Evolutionary conservation across 306 rosid species (phyloP).

Genomic region (Prunus salicina): DNA sequence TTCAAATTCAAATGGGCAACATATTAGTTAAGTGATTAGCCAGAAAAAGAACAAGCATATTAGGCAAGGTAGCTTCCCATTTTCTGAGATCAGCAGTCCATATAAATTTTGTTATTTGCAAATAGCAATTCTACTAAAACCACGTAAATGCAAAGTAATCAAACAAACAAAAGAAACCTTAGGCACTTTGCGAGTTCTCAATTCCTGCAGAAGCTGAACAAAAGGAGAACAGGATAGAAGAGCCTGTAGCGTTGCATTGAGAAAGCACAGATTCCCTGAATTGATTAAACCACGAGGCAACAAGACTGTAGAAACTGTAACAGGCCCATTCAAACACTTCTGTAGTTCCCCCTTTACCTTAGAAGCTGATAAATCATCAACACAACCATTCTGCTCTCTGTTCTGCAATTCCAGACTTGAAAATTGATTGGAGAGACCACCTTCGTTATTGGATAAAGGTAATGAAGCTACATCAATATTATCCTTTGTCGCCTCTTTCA

Average conservation of each 20-base stretch:
- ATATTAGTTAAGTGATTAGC: neutral
- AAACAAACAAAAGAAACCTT: conserved; percentile 45
- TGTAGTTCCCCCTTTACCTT: conserved; percentile 26
- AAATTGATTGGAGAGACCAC: conserved; percentile 43
- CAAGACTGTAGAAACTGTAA: conserved; percentile 30
- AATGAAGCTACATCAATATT: conserved; percentile 5
- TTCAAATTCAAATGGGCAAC: conserved; percentile 9
- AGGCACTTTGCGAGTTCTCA: conserved; percentile 55
- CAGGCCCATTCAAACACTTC: conserved; percentile 45
- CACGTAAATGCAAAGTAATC: neutral
- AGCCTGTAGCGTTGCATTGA: conserved; percentile 87
- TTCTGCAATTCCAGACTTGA: conserved; percentile 44
- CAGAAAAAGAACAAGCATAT: neutral
- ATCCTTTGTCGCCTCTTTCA: conserved; percentile 20
- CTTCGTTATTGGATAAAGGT: conserved; percentile 25
- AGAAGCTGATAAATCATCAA: conserved; percentile 26
- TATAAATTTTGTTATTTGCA: neutral
- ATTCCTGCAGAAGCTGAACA: conserved; percentile 67
- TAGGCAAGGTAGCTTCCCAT: conserved; percentile 1
- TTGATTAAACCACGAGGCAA: conserved; percentile 82
- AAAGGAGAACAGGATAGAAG: conserved; percentile 88
- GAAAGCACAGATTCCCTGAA: conserved; percentile 88
- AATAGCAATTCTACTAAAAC: conserved; percentile 1
- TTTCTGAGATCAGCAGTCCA: neutral
- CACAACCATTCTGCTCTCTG: conserved; percentile 29